These are phyloP conservation scores for Saksenaea oblongispora DNA, from an alignment of 371 early-diverging fungal species.

Conservation along the genomic window DNA sequence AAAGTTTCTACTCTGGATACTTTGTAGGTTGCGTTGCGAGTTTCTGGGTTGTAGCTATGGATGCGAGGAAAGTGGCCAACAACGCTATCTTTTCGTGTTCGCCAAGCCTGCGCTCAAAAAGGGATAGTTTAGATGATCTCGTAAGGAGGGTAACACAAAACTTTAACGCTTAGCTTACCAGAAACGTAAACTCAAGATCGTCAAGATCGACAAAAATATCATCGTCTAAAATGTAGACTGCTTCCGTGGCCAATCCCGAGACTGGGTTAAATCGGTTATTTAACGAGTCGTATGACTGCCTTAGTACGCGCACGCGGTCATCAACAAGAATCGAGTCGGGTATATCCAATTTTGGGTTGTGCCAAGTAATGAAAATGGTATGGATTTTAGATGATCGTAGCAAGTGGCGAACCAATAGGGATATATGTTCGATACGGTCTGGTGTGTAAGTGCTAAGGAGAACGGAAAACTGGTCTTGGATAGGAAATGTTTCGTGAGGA, in stretches of 20 bases:
- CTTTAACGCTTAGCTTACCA: conserved; percentile 16
- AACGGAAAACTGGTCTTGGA: conserved; percentile 44
- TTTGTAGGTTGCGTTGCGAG: conserved; percentile 22
- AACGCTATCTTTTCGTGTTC: conserved; percentile 28
- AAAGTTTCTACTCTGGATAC: conserved; percentile 15
- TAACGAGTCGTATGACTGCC: conserved; percentile 42
- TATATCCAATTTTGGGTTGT: conserved; percentile 38
- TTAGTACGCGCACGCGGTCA: conserved; percentile 27
- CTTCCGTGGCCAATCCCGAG: conserved; percentile 26
- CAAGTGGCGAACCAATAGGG: conserved; percentile 35
- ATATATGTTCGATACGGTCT: conserved; percentile 43
- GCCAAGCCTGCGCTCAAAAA: conserved; percentile 26
- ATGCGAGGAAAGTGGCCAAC: conserved; percentile 49
- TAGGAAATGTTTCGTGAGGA: conserved; percentile 9
- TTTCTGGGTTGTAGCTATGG: conserved; percentile 29
- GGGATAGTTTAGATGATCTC: neutral
- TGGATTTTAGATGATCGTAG: conserved; percentile 28
- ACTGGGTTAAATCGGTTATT: conserved; percentile 50
- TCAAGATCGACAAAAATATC: conserved; percentile 35
- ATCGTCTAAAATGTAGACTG: conserved; percentile 49
- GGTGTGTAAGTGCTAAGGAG: conserved; percentile 50
- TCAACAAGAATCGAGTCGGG: conserved; percentile 21
- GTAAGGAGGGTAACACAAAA: neutral
- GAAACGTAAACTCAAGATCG: conserved; percentile 38
- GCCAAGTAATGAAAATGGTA: conserved; percentile 52